A percentile compares a stretch with the other conserved stretches of the same genome.
phyloP scores from a whole-genome alignment of 2,329 filamentous ascomycete genomes.

The Aspergillus ochraceoroseus region DNA sequence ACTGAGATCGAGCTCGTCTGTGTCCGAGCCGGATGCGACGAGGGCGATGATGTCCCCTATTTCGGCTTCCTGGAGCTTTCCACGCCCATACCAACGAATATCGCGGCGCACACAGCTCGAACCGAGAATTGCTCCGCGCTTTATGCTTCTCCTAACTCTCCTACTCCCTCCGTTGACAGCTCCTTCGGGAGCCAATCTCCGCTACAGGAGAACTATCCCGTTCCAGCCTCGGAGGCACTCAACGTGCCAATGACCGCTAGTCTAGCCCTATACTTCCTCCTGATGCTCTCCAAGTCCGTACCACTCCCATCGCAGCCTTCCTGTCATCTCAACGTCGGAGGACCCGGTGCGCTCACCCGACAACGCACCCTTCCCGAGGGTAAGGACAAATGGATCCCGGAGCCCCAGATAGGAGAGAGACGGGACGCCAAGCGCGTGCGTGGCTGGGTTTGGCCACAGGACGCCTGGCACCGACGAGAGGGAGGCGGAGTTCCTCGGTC shows the following conservation, averaged over 20 bases:
- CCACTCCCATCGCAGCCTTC: constrained; percentile 54
- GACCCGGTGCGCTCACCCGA: constrained; percentile 53
- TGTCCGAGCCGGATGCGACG: constrained; percentile 68
- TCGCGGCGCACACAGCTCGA: constrained; percentile 26
- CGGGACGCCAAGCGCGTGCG: constrained; percentile 56
- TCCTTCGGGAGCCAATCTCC: constrained; percentile 23
- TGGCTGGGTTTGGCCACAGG: constrained; percentile 60
- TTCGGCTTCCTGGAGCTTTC: constrained; percentile 84
- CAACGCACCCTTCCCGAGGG: constrained; percentile 50
- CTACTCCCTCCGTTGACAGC: constrained; percentile 31
- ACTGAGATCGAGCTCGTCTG: constrained; percentile 93
- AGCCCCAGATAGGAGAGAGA: constrained; percentile 56
- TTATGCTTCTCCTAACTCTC: constrained; percentile 25
- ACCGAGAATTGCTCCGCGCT: constrained; percentile 2
- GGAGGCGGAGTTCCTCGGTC: constrained; percentile 35
- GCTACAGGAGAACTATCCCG: constrained; percentile 12
- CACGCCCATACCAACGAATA: constrained; percentile 52
- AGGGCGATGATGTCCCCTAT: constrained; percentile 61
- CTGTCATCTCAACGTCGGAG: constrained; percentile 58
- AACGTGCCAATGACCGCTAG: constrained; percentile 51
- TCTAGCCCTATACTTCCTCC: constrained; percentile 59
- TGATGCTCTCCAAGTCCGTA: constrained; percentile 60
- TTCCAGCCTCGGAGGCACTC: constrained; percentile 15
- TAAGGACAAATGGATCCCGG: constrained; percentile 60
- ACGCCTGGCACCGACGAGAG: constrained; percentile 56